phyloP scores from a whole-genome alignment of 768 basidiomycete genomes.

The Boletus reticuloceps region DNA sequence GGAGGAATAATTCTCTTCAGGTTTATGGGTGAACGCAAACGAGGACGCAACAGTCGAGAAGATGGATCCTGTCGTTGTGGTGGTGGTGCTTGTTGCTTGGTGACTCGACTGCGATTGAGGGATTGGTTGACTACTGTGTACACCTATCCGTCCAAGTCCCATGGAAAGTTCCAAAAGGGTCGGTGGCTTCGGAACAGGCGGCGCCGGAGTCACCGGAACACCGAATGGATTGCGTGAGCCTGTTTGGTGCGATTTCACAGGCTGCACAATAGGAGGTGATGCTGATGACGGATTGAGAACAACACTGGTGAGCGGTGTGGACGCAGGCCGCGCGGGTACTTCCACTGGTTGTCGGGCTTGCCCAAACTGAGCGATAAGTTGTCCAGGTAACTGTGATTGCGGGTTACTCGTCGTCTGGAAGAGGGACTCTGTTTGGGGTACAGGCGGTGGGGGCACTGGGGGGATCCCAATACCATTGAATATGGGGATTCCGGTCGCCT shows the following conservation, averaged over 20 bases:
- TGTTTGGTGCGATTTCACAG: conserved; percentile 84
- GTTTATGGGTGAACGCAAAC: conserved; percentile 48
- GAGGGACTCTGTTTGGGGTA: conserved; percentile 6
- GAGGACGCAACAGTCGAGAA: conserved; percentile 74
- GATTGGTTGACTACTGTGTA: conserved; percentile 28
- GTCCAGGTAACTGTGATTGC: conserved; percentile 15
- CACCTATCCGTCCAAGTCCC: conserved; percentile 35
- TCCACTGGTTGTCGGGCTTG: conserved; percentile 16
- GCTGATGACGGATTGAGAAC: conserved; percentile 22
- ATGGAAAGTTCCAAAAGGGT: conserved; percentile 79
- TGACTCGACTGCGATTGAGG: conserved; percentile 27
- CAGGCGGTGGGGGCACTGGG: conserved; percentile 7
- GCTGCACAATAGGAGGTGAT: conserved; percentile 51
- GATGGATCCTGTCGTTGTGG: conserved; percentile 37
- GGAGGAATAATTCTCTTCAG: conserved; percentile 19
- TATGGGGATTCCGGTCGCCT: conserved; percentile 55
- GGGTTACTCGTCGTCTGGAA: conserved; percentile 10
- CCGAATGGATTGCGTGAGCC: conserved; percentile 97
- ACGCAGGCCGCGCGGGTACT: conserved; percentile 60
- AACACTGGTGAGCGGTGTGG: conserved; percentile 62
- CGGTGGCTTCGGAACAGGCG: conserved; percentile 72
- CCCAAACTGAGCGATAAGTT: conserved; percentile 1
- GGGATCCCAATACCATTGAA: conserved; percentile 34
- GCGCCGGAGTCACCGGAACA: conserved; percentile 54
- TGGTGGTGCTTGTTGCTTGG: conserved; percentile 25